These are phyloP conservation scores for Lasiodiplodia sp. DNA, from an alignment of 2,329 filamentous ascomycete genomes.

Conservation along the genomic window DNA sequence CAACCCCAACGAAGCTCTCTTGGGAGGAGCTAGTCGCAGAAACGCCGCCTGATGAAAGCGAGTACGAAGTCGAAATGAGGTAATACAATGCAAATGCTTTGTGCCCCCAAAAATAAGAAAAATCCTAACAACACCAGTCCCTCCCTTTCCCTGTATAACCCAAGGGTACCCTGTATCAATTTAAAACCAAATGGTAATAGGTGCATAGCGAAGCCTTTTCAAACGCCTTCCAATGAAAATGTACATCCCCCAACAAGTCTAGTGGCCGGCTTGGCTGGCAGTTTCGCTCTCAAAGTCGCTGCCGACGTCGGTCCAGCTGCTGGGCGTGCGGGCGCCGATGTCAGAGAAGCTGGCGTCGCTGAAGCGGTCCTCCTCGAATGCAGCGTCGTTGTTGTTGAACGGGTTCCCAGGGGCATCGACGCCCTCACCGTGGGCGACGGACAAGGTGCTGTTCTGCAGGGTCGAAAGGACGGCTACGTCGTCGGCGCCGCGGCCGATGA, in stretches of 20 bases:
- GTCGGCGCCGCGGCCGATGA: slow-evolving; percentile 41
- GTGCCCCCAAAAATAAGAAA: neutral
- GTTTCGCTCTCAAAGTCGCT: slow-evolving; percentile 50
- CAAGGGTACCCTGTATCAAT: slow-evolving; percentile 3
- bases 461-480: slow-evolving; percentile 43
- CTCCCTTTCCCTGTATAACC: neutral
- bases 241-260: neutral
- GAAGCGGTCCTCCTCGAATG: slow-evolving; percentile 47
- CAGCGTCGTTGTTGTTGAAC: slow-evolving; percentile 34
- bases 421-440: slow-evolving; percentile 40
- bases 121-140: neutral
- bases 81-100: neutral
- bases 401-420: slow-evolving; percentile 43
- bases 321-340: slow-evolving; percentile 44
- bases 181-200: slow-evolving; percentile 4
- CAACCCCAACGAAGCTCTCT: neutral
- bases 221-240: slow-evolving; percentile 6
- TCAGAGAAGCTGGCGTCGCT: slow-evolving; percentile 45
- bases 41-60: slow-evolving; percentile 10
- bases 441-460: slow-evolving; percentile 20
- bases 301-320: slow-evolving; percentile 50
- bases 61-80: neutral
- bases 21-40: neutral
- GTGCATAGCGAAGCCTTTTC: slow-evolving; percentile 2
- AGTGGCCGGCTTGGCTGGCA: slow-evolving; percentile 33